phyloP scores from a whole-genome alignment of 2,329 filamentous ascomycete species.

The Arthroderma sp. region DNA sequence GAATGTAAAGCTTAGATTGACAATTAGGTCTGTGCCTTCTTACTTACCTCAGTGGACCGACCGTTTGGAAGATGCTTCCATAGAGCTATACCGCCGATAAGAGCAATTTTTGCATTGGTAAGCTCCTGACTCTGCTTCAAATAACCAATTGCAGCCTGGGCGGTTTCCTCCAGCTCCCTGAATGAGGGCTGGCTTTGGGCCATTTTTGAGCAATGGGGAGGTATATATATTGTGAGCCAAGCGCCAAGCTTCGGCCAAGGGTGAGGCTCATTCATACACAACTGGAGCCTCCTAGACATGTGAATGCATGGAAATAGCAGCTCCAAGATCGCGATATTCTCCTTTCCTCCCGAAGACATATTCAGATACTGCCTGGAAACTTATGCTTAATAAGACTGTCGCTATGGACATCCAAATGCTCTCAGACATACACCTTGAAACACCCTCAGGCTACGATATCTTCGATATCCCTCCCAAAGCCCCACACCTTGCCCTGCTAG shows the following conservation, averaged over 20 bases:
- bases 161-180: constrained; percentile 6
- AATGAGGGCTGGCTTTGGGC: background rate
- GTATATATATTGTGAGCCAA: background rate
- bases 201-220: background rate
- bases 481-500: constrained; percentile 44
- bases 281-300: too few relatives aligned
- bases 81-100: constrained; percentile 7
- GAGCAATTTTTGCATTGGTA: background rate
- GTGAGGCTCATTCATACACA: too few relatives aligned
- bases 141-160: background rate
- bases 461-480: constrained; percentile 40
- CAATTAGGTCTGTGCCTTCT: background rate
- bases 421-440: constrained; percentile 49
- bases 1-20: background rate
- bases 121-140: constrained; percentile 4
- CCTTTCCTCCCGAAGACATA: background rate
- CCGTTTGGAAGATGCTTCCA: constrained; percentile 6
- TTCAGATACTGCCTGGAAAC: background rate
- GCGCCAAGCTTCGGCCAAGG: too few relatives aligned
- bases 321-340: too few relatives aligned
- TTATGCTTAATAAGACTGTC: background rate
- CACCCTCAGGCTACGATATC: constrained; percentile 38
- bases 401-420: constrained; percentile 27
- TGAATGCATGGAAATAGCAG: too few relatives aligned
- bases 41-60: constrained; percentile 4